phyloP scores from a whole-genome alignment of 1,284 basidiomycete species.

The Trichosporon faecale region DNA sequence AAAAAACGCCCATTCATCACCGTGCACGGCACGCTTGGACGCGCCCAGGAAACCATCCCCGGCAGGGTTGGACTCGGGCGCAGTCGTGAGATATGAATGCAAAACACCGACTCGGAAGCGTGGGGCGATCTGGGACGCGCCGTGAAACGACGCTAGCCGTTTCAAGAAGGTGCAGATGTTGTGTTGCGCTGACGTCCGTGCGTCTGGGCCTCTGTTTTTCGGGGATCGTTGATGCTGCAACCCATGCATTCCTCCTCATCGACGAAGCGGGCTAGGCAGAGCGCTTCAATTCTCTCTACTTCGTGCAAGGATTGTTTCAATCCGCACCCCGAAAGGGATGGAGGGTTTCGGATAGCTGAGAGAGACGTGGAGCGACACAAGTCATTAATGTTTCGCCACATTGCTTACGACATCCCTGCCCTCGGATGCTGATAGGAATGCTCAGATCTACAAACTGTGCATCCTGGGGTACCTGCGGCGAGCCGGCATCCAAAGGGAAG shows the following conservation, averaged over 20 bases:
- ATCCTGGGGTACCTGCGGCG: background rate
- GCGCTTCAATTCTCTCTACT: no score
- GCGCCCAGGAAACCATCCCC: no score
- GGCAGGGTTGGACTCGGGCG: background rate
- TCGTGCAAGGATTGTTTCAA: no score
- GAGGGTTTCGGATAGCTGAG: background rate
- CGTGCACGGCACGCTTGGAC: no score
- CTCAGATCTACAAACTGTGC: background rate
- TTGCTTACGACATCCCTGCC: background rate
- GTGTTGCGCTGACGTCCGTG: no score
- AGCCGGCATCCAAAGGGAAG: background rate
- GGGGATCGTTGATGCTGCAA: no score
- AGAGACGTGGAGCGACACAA: background rate
- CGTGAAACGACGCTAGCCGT: background rate
- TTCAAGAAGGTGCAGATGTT: background rate
- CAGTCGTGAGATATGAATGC: background rate
- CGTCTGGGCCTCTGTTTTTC: no score
- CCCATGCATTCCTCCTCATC: no score
- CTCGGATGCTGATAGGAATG: background rate
- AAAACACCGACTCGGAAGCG: background rate
- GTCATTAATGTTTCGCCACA: background rate
- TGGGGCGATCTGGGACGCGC: no score
- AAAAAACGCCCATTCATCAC: background rate
- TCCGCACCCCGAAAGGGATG: no score
- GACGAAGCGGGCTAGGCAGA: no score